Conservation (phyloP, 768 basidiomycete species). For the Amanita pseudoporphyria region DNA sequence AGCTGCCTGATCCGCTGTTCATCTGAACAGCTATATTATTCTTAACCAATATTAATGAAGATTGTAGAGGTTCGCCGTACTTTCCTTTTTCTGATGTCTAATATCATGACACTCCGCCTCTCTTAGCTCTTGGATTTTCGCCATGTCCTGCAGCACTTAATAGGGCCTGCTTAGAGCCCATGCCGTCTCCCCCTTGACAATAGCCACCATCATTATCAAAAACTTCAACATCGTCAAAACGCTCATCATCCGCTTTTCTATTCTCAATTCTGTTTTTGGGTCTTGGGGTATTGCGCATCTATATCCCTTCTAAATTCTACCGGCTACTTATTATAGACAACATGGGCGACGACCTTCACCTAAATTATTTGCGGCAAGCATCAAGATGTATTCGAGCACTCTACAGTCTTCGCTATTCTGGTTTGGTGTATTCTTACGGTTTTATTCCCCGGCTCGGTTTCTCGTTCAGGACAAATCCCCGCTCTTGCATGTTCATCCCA, state of each 20-base stretch:
- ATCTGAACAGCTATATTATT: constrained; percentile 21
- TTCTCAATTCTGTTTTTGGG: background rate
- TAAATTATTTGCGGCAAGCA: constrained; percentile 2
- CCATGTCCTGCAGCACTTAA: background rate
- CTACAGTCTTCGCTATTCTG: constrained; percentile 2
- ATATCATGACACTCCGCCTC: background rate
- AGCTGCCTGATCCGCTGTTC: constrained; percentile 62
- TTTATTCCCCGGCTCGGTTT: constrained; percentile 4
- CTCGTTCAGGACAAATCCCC: constrained; percentile 6
- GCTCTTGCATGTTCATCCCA: background rate
- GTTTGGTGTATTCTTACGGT: constrained; percentile 6
- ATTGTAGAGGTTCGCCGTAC: constrained; percentile 2
- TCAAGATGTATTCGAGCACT: constrained; percentile 1
- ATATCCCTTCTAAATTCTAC: background rate
- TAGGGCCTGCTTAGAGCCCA: background rate
- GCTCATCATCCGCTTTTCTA: background rate
- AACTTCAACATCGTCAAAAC: background rate
- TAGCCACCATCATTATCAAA: background rate
- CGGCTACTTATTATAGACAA: background rate
- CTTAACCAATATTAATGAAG: constrained; percentile 7
- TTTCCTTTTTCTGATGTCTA: background rate
- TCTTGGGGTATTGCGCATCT: constrained; percentile 1
- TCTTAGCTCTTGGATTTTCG: background rate
- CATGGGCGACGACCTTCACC: background rate
- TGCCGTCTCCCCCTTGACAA: background rate